phyloP scores from a whole-genome alignment of 2,329 filamentous ascomycete genomes.

The Claviceps sp. region DNA sequence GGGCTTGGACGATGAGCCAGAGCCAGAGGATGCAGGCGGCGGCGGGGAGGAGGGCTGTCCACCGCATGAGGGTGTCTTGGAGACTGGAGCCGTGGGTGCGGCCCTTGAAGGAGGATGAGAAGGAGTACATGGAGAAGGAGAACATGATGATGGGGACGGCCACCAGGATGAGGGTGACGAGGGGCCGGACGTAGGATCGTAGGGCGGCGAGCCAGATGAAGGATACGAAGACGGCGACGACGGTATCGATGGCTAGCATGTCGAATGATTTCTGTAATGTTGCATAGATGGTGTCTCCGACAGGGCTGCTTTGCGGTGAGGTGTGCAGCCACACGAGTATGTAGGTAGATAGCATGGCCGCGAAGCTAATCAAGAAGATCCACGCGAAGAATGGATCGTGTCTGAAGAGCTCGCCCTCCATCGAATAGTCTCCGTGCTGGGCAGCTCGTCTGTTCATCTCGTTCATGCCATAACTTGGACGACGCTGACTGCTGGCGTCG shows the following conservation, averaged over 20 bases:
- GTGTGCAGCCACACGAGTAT: slow-evolving; percentile 87
- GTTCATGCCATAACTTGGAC: slow-evolving; percentile 21
- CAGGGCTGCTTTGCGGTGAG: slow-evolving; percentile 52
- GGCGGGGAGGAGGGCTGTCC: slow-evolving; percentile 66
- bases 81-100: slow-evolving; percentile 57
- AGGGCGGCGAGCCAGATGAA: slow-evolving; percentile 82
- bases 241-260: slow-evolving; percentile 78
- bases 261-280: slow-evolving; percentile 77
- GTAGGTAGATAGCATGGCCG: slow-evolving; percentile 75
- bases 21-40: slow-evolving; percentile 65
- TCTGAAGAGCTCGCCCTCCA: slow-evolving; percentile 55
- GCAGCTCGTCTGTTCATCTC: slow-evolving; percentile 18
- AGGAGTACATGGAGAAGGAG: slow-evolving; percentile 82
- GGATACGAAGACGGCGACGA: slow-evolving; percentile 80
- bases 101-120: slow-evolving; percentile 80
- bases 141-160: slow-evolving; percentile 77
- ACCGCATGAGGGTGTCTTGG: slow-evolving; percentile 86
- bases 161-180: slow-evolving; percentile 69
- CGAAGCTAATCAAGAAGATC: slow-evolving; percentile 74
- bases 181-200: slow-evolving; percentile 72
- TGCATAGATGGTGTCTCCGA: slow-evolving; percentile 91
- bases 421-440: slow-evolving; percentile 35
- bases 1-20: slow-evolving; percentile 68
- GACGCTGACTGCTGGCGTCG: slow-evolving; percentile 25
- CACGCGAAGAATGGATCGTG: slow-evolving; percentile 90